These are phyloP conservation scores for Straminergon stramineum DNA, from an alignment of 225 moss, liverwort and hornwort genomes.

Conservation along the genomic window DNA sequence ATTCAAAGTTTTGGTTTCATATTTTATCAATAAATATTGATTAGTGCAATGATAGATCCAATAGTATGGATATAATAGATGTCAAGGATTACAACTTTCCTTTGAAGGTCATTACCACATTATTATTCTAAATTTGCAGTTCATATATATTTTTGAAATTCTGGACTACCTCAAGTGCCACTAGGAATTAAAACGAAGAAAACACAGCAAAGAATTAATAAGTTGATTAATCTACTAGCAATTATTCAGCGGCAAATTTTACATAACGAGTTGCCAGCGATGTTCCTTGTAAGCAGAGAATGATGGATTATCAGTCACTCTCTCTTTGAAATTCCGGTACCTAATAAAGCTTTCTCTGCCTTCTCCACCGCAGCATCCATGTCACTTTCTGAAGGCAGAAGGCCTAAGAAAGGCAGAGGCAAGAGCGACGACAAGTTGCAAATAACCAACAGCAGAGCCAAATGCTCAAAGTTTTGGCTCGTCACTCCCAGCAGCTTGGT, in stretches of 20 bases:
- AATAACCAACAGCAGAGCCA: constrained; percentile 37
- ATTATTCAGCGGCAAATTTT: neutral
- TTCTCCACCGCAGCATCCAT: constrained; percentile 60
- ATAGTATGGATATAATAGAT: too few relatives aligned
- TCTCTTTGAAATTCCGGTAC: constrained; percentile 29
- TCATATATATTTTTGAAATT: neutral
- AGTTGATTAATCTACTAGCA: neutral
- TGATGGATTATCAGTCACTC: constrained; percentile 4
- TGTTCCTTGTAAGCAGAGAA: neutral
- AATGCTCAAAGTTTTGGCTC: constrained; percentile 31
- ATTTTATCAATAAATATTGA: neutral
- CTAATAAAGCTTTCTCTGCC: constrained; percentile 50
- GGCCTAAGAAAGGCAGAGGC: constrained; percentile 48
- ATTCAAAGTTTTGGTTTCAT: too few relatives aligned
- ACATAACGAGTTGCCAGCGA: neutral
- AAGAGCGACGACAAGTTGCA: constrained; percentile 55
- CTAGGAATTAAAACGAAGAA: neutral
- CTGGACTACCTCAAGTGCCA: neutral
- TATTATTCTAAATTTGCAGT: neutral
- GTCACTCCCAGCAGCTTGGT: constrained; percentile 52
- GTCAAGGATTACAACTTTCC: neutral
- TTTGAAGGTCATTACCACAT: too few relatives aligned
- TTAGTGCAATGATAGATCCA: neutral
- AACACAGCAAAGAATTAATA: neutral
- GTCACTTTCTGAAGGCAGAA: constrained; percentile 50